Evolutionary conservation across 768 basidiomycete species (phyloP).

Genomic region (Pulveroboletus ravenelii): DNA sequence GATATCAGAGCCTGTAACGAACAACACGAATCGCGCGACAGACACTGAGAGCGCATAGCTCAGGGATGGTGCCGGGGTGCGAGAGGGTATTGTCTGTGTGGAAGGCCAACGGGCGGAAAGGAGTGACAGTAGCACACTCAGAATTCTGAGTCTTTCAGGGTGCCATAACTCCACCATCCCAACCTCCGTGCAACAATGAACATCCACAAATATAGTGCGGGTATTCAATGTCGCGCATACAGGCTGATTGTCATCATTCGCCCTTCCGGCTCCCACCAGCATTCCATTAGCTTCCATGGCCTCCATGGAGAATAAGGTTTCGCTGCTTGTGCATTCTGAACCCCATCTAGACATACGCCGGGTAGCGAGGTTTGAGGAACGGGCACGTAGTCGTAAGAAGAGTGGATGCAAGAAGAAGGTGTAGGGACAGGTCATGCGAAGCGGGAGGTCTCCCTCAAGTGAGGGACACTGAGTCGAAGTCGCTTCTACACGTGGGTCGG

Average conservation of each 20-base stretch:
- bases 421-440: slow-evolving; percentile 43
- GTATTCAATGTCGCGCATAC: slow-evolving; percentile 38
- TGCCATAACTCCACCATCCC: slow-evolving; percentile 69
- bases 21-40: slow-evolving; percentile 56
- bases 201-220: slow-evolving; percentile 40
- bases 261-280: slow-evolving; percentile 45
- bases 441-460: slow-evolving; percentile 36
- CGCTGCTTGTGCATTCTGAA: slow-evolving; percentile 38
- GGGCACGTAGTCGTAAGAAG: slow-evolving; percentile 49
- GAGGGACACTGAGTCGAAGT: slow-evolving; percentile 11
- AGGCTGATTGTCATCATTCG: slow-evolving; percentile 42
- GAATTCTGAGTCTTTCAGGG: slow-evolving; percentile 47
- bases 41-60: slow-evolving; percentile 57
- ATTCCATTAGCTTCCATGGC: slow-evolving; percentile 44
- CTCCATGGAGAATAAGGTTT: slow-evolving; percentile 58
- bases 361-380: slow-evolving; percentile 19
- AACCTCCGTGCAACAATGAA: slow-evolving; percentile 50
- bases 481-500: slow-evolving; percentile 36
- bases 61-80: slow-evolving; percentile 40
- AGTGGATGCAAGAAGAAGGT: slow-evolving; percentile 45
- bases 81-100: slow-evolving; percentile 6
- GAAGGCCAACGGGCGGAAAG: slow-evolving; percentile 23
- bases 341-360: slow-evolving; percentile 28
- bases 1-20: slow-evolving; percentile 75
- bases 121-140: slow-evolving; percentile 47